A percentile compares a stretch with the other conserved stretches of the same genome.
Evolutionary conservation across 2,329 filamentous ascomycete genomes (phyloP).

Genomic region (Fusarium bulbicola): DNA sequence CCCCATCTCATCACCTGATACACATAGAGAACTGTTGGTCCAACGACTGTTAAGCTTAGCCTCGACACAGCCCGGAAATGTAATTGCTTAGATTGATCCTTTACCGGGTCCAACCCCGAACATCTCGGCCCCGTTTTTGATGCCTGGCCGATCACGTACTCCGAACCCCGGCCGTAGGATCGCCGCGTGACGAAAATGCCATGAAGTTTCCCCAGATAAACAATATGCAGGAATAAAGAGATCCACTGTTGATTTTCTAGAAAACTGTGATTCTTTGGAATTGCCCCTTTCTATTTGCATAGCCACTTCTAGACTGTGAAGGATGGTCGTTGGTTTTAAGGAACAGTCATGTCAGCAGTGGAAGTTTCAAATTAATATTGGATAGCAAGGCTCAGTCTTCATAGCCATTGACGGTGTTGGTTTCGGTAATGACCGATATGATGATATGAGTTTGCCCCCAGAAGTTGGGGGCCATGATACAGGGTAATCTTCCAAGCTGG

Average conservation of each 20-base stretch:
- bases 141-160: neutral
- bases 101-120: conserved; percentile 13
- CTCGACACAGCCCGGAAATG: conserved; percentile 18
- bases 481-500: neutral
- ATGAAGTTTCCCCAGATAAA: neutral
- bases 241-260: conserved; percentile 1
- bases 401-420: neutral
- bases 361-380: neutral
- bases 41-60: conserved; percentile 11
- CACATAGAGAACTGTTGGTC: neutral
- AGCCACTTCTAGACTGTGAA: conserved; percentile 4
- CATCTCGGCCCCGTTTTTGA: conserved; percentile 11
- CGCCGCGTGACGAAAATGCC: conserved; percentile 8
- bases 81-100: neutral
- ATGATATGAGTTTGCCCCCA: neutral
- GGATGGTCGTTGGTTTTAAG: neutral
- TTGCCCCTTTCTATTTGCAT: neutral
- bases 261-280: neutral
- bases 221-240: neutral
- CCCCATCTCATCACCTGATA: neutral
- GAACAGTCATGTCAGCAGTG: neutral
- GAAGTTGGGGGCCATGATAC: neutral
- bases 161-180: conserved; percentile 2
- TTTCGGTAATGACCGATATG: neutral
- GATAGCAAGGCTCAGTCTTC: neutral